Conservation (phyloP, 2,329 filamentous ascomycete genomes). For the Aspergillus sp. region DNA sequence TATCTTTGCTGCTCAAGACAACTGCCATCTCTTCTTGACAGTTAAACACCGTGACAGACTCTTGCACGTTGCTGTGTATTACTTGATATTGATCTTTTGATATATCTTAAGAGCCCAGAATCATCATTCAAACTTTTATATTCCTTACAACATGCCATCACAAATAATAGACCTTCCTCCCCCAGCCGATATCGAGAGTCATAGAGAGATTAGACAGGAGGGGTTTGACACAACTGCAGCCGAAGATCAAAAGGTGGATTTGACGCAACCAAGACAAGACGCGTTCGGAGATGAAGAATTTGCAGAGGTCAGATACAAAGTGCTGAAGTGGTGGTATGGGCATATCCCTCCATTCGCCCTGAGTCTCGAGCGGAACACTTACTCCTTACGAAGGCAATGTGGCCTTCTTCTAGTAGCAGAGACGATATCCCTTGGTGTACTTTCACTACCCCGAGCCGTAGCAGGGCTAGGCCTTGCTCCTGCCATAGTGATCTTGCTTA, state of each 20-base stretch:
- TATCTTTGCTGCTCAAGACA: too few species aligned
- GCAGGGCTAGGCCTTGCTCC: conserved; percentile 53
- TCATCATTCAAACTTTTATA: too few species aligned
- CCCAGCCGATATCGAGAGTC: not conserved
- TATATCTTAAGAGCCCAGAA: too few species aligned
- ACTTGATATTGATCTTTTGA: too few species aligned
- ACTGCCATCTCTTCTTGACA: too few species aligned
- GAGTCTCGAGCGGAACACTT: not conserved
- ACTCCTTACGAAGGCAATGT: not conserved
- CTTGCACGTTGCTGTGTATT: too few species aligned
- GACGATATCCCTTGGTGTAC: conserved; percentile 55
- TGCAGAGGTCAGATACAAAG: not conserved
- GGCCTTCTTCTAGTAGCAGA: conserved; percentile 54
- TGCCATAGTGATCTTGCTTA: conserved; percentile 44
- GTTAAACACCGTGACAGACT: too few species aligned
- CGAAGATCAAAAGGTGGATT: not conserved
- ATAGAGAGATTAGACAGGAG: not conserved
- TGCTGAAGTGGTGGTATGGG: not conserved
- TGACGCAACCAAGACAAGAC: not conserved
- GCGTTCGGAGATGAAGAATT: not conserved
- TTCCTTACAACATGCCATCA: not conserved
- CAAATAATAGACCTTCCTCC: not conserved
- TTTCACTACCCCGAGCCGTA: conserved; percentile 53
- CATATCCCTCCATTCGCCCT: not conserved
- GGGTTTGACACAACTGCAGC: not conserved